These are phyloP conservation scores for Boletus sp. DNA, from an alignment of 1,284 basidiomycete species.

Conservation along the genomic window DNA sequence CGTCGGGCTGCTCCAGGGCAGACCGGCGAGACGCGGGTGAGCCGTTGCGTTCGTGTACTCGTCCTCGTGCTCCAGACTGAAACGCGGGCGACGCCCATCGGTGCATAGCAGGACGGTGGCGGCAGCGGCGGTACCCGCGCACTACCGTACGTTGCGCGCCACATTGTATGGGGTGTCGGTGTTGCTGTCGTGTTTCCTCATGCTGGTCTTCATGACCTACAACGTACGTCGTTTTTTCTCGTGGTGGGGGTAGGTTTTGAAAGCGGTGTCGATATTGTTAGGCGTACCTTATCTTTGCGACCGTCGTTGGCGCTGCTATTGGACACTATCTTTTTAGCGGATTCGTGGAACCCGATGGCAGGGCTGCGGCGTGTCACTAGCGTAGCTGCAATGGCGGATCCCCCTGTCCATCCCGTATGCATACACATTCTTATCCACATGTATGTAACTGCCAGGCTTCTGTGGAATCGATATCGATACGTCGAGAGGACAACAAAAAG, in stretches of 20 bases:
- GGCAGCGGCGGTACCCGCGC: slow-evolving; percentile 38
- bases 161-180: slow-evolving; percentile 61
- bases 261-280: slow-evolving; percentile 26
- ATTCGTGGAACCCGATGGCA: slow-evolving; percentile 55
- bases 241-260: not conserved
- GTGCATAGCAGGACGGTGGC: slow-evolving; percentile 29
- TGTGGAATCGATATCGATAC: not conserved
- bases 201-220: slow-evolving; percentile 87
- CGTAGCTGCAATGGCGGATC: not conserved
- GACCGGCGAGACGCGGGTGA: slow-evolving; percentile 36
- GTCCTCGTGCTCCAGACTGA: not conserved
- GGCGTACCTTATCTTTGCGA: slow-evolving; percentile 76
- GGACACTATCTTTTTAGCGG: slow-evolving; percentile 71
- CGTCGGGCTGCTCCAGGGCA: slow-evolving; percentile 50
- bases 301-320: slow-evolving; percentile 64
- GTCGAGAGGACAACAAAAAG: not conserved
- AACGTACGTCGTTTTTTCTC: slow-evolving; percentile 47
- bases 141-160: slow-evolving; percentile 55
- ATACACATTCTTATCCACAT: not conserved
- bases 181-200: slow-evolving; percentile 79
- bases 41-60: slow-evolving; percentile 18
- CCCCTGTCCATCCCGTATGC: not conserved
- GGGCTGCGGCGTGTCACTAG: slow-evolving; percentile 60
- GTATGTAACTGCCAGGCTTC: not conserved
- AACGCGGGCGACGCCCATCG: no score